Percentiles rank a stretch among this genome's conserved stretches.
phyloP scores from a whole-genome alignment of 352 stramenopile species.

The Globisporangium middletonii region DNA sequence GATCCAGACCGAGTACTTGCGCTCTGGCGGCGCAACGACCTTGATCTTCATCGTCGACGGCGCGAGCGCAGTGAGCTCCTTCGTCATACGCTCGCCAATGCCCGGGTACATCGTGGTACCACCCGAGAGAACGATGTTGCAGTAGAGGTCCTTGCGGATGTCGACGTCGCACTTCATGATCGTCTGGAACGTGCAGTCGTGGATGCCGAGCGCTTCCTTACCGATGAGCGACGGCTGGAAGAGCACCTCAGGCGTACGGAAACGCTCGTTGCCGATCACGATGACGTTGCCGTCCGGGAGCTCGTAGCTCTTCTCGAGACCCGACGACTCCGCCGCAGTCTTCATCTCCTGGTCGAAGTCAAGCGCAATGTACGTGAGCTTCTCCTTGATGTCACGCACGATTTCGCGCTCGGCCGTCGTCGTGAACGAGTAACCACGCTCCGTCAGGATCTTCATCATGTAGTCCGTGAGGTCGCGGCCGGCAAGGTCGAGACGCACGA shows the following conservation, averaged over 20 bases:
- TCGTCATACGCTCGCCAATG: slow-evolving; percentile 92
- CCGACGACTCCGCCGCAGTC: slow-evolving; percentile 61
- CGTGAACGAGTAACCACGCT: slow-evolving; percentile 93
- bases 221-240: slow-evolving; percentile 92
- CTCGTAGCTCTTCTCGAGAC: slow-evolving; percentile 94
- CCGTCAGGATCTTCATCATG: slow-evolving; percentile 95
- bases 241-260: slow-evolving; percentile 93
- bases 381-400: slow-evolving; percentile 97
- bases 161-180: slow-evolving; percentile 83
- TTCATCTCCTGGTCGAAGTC: slow-evolving; percentile 94
- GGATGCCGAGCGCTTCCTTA: slow-evolving; percentile 35
- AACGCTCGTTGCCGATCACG: slow-evolving; percentile 95
- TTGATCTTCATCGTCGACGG: slow-evolving; percentile 94
- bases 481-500: slow-evolving; percentile 91
- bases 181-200: slow-evolving; percentile 67
- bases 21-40: slow-evolving; percentile 90
- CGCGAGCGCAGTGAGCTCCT: slow-evolving; percentile 86
- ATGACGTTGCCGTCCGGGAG: slow-evolving; percentile 97
- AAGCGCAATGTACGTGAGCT: slow-evolving; percentile 92
- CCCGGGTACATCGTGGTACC: slow-evolving; percentile 95
- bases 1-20: slow-evolving; percentile 98
- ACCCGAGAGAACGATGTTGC: slow-evolving; percentile 96
- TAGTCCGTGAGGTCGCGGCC: slow-evolving; percentile 94
- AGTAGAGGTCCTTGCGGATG: slow-evolving; percentile 81
- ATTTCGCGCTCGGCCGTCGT: slow-evolving; percentile 95